Percentiles rank a stretch among this genome's conserved stretches.
Conservation (phyloP, 163 green algal genomes). For the Trebouxia gelatinosa region DNA sequence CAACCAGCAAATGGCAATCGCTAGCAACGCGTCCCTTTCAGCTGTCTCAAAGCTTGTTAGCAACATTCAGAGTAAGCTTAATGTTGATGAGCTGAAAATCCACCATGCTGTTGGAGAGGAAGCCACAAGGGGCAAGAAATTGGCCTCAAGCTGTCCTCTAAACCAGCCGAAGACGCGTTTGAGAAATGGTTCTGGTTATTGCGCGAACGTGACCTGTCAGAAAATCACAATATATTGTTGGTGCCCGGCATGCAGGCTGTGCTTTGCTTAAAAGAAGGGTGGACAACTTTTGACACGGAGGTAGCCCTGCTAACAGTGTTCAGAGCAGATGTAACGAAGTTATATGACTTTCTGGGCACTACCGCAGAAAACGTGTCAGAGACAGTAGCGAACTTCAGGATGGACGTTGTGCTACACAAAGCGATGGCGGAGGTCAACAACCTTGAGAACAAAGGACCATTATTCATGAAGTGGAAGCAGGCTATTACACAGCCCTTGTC, state of each 20-base stretch:
- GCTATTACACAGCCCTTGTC: too few relatives aligned
- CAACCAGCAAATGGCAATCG: too few relatives aligned
- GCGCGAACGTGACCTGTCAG: not conserved
- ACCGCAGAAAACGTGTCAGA: constrained; percentile 11
- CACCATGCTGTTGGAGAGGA: constrained; percentile 9
- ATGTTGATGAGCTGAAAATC: constrained; percentile 10
- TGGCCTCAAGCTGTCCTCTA: not conserved
- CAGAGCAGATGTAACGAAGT: not conserved
- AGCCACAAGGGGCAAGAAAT: constrained; percentile 8
- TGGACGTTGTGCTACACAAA: not conserved
- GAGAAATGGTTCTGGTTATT: constrained; percentile 1
- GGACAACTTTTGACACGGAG: not conserved
- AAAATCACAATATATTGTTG: constrained; percentile 10
- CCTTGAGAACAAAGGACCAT: too few relatives aligned
- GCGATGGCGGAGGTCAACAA: not conserved
- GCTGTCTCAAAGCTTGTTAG: constrained; percentile 8
- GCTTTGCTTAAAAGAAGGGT: not conserved
- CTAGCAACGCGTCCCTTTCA: too few relatives aligned
- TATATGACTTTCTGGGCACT: constrained; percentile 6
- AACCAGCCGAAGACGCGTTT: not conserved
- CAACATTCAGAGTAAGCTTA: constrained; percentile 5
- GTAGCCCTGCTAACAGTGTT: constrained; percentile 3
- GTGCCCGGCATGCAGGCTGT: not conserved
- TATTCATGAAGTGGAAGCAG: too few relatives aligned
- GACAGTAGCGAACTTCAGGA: not conserved